Evolutionary conservation across 176 grass and related monocot species (phyloP).

Genomic region (Ampelocalamus luodianensis): DNA sequence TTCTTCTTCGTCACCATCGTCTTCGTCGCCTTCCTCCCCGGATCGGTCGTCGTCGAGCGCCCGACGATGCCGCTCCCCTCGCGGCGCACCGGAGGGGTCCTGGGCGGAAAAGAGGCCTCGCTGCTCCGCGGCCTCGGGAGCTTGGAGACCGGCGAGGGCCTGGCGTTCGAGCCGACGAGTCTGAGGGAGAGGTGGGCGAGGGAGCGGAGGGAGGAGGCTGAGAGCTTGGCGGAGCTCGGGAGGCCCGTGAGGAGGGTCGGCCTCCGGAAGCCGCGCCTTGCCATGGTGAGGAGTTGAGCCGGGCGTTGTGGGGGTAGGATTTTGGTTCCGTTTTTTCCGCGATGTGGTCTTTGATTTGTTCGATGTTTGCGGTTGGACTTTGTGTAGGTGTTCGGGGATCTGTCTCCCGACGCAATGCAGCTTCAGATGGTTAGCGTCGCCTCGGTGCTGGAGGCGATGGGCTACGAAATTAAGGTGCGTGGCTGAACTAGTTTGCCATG

Average conservation of each 20-base stretch:
- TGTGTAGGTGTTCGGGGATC: conserved; percentile 76
- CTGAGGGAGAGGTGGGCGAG: conserved; percentile 75
- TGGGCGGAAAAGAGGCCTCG: not conserved
- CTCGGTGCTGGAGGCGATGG: conserved; percentile 76
- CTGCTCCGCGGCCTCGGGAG: conserved; percentile 19
- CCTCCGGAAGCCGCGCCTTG: conserved; percentile 72
- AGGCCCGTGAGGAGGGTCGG: conserved; percentile 57
- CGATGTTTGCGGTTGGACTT: conserved; percentile 6
- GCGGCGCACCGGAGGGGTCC: not conserved
- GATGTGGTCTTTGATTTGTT: conserved; percentile 40
- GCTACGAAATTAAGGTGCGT: conserved; percentile 89
- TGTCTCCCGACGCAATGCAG: conserved; percentile 74
- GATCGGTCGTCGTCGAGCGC: conserved; percentile 52
- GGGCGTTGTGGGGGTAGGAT: not conserved
- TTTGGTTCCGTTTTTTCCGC: not conserved
- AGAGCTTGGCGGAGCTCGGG: conserved; percentile 52
- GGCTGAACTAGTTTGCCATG: not conserved
- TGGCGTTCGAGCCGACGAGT: conserved; percentile 69
- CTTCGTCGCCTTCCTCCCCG: conserved; percentile 65
- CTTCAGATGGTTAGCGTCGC: conserved; percentile 87
- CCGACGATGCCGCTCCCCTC: conserved; percentile 29
- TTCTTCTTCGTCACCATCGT: conserved; percentile 91
- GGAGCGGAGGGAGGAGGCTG: conserved; percentile 59
- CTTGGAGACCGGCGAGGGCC: conserved; percentile 62
- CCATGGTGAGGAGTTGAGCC: conserved; percentile 65